Evolutionary conservation across 2,329 filamentous ascomycete genomes (phyloP), one percentile per base, ranked within the genome.

Genomic region (Diaporthe eres): DNA sequence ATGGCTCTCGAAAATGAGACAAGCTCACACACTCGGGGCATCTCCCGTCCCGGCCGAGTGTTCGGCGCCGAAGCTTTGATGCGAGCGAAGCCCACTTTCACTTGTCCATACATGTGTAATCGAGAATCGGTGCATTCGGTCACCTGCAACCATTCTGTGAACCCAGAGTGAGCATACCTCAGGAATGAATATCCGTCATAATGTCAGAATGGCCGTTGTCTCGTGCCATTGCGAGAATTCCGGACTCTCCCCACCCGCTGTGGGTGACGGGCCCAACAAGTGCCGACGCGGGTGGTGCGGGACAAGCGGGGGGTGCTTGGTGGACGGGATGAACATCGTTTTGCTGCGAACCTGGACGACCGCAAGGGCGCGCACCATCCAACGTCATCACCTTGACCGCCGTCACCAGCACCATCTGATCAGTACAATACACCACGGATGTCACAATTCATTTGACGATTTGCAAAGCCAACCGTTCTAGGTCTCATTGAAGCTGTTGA

Each of bases 401-500:
- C 58, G 10, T n/a, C 39, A 44, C 13, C 22, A 44, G 15, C 37
- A 19, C n/a, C 39, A n/a, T 2, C 8, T 25, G 22, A 63, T 44
- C 17, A 17, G n/a, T 19, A 34, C 4, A 61, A 10, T 7, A 63
- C 8, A 39, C 1, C 15, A 9, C 13, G 2, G 34, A 28, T 9
- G 22, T 51, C 13, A 53, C 47, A 22, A 39, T 4, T 12, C 7
- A 39, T n/a, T 12, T 5, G 1, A 2, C 8, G 4, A 39, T 10
- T 1, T 39, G 65, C 8, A 51, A 68, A 53, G 22, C 28, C 15
- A 53, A 28, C 47, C 44, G 47, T 37, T 31, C 49, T 70, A 12
- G 12, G 47, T 68, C 39, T 53, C 47, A 53, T 70, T 70, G 49
- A 42, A 55, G 65, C 65, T 55, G 65, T 70, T 70, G 65, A 70